A percentile compares a stretch with the other conserved stretches of the same genome.
Conservation (phyloP, 2,329 filamentous ascomycete species). For the Raffaelea ambrosiae region DNA sequence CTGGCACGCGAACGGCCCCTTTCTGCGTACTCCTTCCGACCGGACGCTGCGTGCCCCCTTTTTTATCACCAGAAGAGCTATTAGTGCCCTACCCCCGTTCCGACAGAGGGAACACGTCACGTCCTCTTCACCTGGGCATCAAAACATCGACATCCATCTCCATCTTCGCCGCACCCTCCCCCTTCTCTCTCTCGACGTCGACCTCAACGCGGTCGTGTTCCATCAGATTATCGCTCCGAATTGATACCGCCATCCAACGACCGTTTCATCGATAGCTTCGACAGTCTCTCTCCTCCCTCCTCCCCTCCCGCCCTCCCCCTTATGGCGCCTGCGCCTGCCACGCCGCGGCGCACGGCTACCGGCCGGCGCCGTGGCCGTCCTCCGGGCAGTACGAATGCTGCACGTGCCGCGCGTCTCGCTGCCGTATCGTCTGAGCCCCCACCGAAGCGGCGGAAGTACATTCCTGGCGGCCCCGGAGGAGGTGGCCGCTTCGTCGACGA, state of each 20-base stretch:
- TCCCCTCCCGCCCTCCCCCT: neutral
- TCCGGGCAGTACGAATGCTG: slow-evolving; percentile 20
- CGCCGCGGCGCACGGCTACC: slow-evolving; percentile 31
- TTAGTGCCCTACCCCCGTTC: too few species aligned
- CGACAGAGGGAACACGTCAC: too few species aligned
- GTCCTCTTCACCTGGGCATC: too few species aligned
- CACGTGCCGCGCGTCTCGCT: slow-evolving; percentile 26
- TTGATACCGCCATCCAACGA: too few species aligned
- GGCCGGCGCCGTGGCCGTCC: slow-evolving; percentile 40
- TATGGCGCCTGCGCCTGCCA: slow-evolving; percentile 25
- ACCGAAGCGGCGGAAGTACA: slow-evolving; percentile 65
- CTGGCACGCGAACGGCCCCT: neutral
- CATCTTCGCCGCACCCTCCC: too few species aligned
- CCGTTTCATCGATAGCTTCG: too few species aligned
- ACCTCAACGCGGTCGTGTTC: too few species aligned
- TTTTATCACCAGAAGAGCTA: too few species aligned
- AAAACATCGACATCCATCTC: too few species aligned
- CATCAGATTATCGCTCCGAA: too few species aligned
- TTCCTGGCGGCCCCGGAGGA: slow-evolving; percentile 78
- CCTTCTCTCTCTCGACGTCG: too few species aligned
- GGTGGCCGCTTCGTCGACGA: slow-evolving; percentile 77
- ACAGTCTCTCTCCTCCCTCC: neutral
- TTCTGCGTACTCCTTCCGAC: neutral
- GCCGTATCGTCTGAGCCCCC: slow-evolving; percentile 48
- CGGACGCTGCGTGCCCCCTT: too few species aligned